Base-by-base conservation (phyloP, 208 protist species). In the Lotmaria passim region DNA sequence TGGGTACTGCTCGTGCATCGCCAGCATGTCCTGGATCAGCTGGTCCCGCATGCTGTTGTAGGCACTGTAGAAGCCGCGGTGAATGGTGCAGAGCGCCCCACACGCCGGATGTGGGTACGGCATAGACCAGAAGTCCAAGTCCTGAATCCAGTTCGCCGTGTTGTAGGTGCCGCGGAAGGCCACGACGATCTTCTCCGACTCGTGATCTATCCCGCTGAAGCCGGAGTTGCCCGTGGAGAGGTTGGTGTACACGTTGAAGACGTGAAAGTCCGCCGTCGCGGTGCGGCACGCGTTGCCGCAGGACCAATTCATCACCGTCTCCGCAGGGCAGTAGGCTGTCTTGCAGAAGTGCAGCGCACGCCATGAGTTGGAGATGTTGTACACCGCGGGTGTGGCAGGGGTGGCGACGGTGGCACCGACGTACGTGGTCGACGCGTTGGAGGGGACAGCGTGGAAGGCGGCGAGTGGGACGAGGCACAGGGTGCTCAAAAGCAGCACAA, bases 401-500 rank as follows among this genome's bases (percentile, higher is more conserved):
- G 46, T n/a, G n/a, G 17, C 28, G 30, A 14, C 2, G 12, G 33
- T 28, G 6, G 31, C 17, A 3, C 14, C 0, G 19, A 33, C 10
- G 34, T 7, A 31, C 7, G 53, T 23, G 15, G 33, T 38, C 0
- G 53, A 14, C 14, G 10, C 28, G 3, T 52, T 31, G 15, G n/a
- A n/a, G 15, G 2, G 30, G 6, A 28, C 19, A 19, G 41, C 39
- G 8, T 24, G 59, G 17, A 30, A 30, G 33, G 15, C 3, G 11
- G 3, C 10, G 21, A n/a, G 21, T n/a, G 39, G 15, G 10, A n/a
- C 33, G 21, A 69, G 15, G 12, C 8, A 30, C 15, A 61, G 28
- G 15, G 72, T 87, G 65, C 78, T 87, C 26, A 98, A 72, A 17
- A 99, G 70, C 10, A 98, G 79, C 56, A 95, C 90, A 17, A 93